Evolutionary conservation across 257 asterid species (phyloP).

Genomic region (Solanum tarijense): DNA sequence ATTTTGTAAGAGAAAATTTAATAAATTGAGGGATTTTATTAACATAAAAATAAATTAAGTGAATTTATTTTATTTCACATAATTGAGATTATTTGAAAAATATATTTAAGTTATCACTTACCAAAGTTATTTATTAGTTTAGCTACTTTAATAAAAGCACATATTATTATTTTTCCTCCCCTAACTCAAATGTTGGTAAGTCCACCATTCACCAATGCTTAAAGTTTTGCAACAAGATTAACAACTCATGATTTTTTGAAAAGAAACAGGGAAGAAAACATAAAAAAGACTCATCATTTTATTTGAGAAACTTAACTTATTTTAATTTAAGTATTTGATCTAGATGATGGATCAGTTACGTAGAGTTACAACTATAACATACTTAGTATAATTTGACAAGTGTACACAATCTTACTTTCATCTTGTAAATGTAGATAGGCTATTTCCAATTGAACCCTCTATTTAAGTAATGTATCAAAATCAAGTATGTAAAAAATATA

Average conservation of each 20-base stretch:
- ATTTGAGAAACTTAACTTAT: background rate
- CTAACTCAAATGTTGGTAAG: background rate
- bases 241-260: background rate
- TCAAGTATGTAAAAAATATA: no score
- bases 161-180: no score
- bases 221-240: background rate
- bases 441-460: no score
- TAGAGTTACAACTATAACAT: no score
- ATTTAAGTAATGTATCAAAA: no score
- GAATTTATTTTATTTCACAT: background rate
- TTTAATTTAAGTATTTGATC: background rate
- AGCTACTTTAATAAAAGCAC: no score
- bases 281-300: background rate
- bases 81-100: background rate
- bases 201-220: background rate
- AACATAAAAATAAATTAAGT: no score
- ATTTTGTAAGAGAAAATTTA: background rate
- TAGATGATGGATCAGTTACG: background rate
- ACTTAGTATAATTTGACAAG: no score
- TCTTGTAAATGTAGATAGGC: background rate
- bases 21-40: background rate
- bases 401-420: background rate
- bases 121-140: background rate
- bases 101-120: no score
- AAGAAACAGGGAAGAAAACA: no score